Evolutionary conservation across 2,329 filamentous ascomycete species (phyloP), one percentile per base, ranked within the genome.

Genomic region (Apiospora saccharicola): DNA sequence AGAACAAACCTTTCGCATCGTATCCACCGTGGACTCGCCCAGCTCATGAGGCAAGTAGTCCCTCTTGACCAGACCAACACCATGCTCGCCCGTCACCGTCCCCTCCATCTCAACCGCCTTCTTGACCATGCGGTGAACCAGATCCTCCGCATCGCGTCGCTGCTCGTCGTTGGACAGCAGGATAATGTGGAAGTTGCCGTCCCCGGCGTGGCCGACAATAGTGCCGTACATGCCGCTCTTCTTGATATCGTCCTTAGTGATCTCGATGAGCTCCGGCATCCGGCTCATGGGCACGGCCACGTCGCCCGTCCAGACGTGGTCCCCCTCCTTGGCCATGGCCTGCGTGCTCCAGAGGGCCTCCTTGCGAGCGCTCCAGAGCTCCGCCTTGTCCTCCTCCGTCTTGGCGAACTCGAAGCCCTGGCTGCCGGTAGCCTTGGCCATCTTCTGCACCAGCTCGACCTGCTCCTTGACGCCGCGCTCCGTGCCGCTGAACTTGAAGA

Each of bases 71-170:
- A 97, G 84, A 8, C 94, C 94, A 70, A 96, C 91, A 57, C 94
- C 94, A 81, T 97, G 94, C 82, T 97, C 94, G 71, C 94, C 94
- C 16, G 94, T 95, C 1, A 95, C 93, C 0, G 94, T 96, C 12
- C 94, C 94, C 82, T 96, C 94, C 85, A 95, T 89, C 83, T 94
- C 93, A 68, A 97, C 91, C 0, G 94, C 94, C 74, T 93, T 87
- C 87, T 95, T 95, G 71, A 96, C 93, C 94, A 96, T 96, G 72
- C 90, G 88, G 80, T 95, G 93, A 37, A 96, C 92, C 37, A 96
- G 85, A 53, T 87, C 87, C 78, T 94, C 92, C 2, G 92, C 92
- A 71, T 89, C 87, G 72, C 86, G 83, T 75, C 91, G 88, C 81
- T 96, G 90, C 30, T 86, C 83, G n/a, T 93, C 89, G 72, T 90